Base-by-base conservation (phyloP, 805 yeast genomes). In the Kazachstania taianensis region DNA sequence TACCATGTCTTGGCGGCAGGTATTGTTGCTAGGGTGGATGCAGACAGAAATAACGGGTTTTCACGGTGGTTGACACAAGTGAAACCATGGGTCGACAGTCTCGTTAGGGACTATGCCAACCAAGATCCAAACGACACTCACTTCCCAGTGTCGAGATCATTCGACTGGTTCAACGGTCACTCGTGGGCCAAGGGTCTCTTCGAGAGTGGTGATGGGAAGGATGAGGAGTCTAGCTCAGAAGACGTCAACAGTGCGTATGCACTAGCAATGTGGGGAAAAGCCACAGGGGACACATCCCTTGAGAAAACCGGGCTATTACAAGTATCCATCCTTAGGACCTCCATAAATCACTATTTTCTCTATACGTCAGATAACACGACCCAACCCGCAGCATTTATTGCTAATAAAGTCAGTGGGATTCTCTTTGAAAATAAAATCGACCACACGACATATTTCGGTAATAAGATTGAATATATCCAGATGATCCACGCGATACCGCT, bases 401-500 rank as follows among this genome's bases (percentile, higher is more conserved):
- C 59, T 16, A 80, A 81, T 53, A 78, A 72, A 49, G 86, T 79
- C 6, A 72, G 83, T 8, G 92, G 89, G 23, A 81, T 81, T 17
- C 46, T 74, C 23, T 81, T 78, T 57, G 87, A 81, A 46, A 79
- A 80, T 55, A 80, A 80, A 49, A 52, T 77, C 30, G 86, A 78
- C 46, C 81, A 72, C 51, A 72, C 86, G 0, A 81, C 89, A 0
- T 81, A 77, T 54, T 81, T 81, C 51, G 87, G 87, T 13, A 67
- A 73, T 38, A 74, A 79, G n/a, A 54, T 72, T 5, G 81, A 81
- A 49, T 81, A 75, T 63, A 75, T 81, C 33, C 87, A 81, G 48
- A 83, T 84, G 57, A 81, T 80, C 33, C 87, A 81, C 52, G 81
- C 81, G 67, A 62, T 81, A 23, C 92, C 89, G 14, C 67, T 79